Evolutionary conservation across 208 protist genomes (phyloP).

Genomic region (Naegleria gruberi): DNA sequence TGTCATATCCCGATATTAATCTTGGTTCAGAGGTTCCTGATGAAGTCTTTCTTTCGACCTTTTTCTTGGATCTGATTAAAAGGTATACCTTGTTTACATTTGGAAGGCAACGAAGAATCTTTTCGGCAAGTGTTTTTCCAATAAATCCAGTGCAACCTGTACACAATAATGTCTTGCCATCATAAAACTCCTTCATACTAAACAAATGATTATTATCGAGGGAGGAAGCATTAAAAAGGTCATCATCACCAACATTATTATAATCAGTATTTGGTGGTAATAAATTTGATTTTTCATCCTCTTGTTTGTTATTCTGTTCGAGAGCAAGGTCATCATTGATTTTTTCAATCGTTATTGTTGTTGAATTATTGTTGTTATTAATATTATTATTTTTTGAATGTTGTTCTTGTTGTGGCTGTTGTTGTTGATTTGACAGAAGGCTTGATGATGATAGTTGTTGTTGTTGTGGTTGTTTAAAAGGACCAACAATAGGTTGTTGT

Average conservation of each 20-base stretch:
- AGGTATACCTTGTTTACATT: conserved; percentile 61
- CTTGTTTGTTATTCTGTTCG: too few relatives aligned
- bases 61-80: conserved; percentile 63
- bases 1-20: not conserved
- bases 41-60: not conserved
- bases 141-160: conserved; percentile 71
- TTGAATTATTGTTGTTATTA: too few relatives aligned
- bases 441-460: not conserved
- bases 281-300: too few relatives aligned
- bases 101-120: conserved; percentile 57
- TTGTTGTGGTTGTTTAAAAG: too few relatives aligned
- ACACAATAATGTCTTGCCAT: conserved; percentile 57
- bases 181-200: conserved; percentile 38
- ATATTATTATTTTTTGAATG: too few relatives aligned
- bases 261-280: too few relatives aligned
- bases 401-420: too few relatives aligned
- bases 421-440: not conserved
- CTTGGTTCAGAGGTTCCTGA: not conserved
- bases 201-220: not conserved
- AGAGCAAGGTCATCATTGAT: too few relatives aligned
- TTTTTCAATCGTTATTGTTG: too few relatives aligned
- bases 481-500: not conserved
- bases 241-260: too few relatives aligned
- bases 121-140: conserved; percentile 65
- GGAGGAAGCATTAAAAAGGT: too few relatives aligned